Evolutionary conservation across 176 grass and related monocot genomes (phyloP).

Genomic region (Puya raimondii): DNA sequence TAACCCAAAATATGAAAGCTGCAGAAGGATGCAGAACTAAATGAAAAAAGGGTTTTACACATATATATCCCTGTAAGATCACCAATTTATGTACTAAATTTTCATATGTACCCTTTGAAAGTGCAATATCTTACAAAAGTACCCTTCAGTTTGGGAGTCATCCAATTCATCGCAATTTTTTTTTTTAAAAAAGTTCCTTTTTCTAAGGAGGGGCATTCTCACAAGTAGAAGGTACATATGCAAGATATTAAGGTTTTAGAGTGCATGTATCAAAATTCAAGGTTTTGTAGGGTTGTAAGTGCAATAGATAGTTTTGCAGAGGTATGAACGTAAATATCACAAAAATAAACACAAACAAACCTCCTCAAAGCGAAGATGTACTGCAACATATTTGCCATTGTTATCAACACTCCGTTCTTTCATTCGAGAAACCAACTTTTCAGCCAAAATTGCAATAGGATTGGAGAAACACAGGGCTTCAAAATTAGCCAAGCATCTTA

Average conservation of each 20-base stretch:
- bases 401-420: constrained; percentile 54
- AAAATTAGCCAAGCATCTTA: constrained; percentile 96
- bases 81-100: no score
- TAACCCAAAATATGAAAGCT: background rate
- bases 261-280: background rate
- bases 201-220: no score
- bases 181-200: no score
- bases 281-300: background rate
- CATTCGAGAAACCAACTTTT: constrained; percentile 83
- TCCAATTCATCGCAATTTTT: no score
- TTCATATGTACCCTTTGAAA: no score
- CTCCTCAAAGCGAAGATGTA: constrained; percentile 99
- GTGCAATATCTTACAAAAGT: no score
- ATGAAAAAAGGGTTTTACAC: no score
- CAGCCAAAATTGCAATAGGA: constrained; percentile 58
- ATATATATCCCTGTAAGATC: no score
- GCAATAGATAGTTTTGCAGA: background rate
- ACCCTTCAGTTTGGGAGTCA: no score
- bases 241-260: no score
- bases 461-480: constrained; percentile 91
- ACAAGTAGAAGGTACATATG: no score
- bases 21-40: no score
- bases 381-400: constrained; percentile 79
- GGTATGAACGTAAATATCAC: constrained; percentile 1
- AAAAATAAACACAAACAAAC: constrained; percentile 33